phyloP scores from a whole-genome alignment of 306 rosid genomes.

The Abrus pulchellus region DNA sequence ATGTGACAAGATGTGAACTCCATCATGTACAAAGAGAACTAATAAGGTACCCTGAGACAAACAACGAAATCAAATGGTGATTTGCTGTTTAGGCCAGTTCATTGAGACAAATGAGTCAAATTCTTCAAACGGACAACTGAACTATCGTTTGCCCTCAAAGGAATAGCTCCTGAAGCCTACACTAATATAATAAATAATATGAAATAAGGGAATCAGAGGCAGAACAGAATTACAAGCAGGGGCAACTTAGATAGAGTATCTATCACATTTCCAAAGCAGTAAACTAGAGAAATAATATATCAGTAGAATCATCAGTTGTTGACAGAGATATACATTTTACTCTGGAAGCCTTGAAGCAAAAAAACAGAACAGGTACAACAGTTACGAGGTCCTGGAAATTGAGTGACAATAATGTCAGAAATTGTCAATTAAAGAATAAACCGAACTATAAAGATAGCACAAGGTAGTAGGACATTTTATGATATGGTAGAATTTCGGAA shows the following conservation, averaged over 20 bases:
- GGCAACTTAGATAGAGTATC: slow-evolving; percentile 13
- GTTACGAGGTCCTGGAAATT: slow-evolving; percentile 40
- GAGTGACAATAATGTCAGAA: slow-evolving; percentile 34
- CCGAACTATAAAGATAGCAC: slow-evolving; percentile 4
- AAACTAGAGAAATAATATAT: slow-evolving; percentile 42
- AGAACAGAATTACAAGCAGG: slow-evolving; percentile 29
- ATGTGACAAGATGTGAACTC: slow-evolving; percentile 27
- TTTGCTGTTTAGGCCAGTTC: slow-evolving; percentile 24
- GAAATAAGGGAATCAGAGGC: slow-evolving; percentile 34
- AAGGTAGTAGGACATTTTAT: slow-evolving; percentile 3
- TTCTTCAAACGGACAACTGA: slow-evolving; percentile 35
- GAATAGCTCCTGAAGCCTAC: slow-evolving; percentile 40
- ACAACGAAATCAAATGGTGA: slow-evolving; percentile 28
- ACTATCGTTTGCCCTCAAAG: slow-evolving; percentile 26
- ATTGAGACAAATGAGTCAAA: slow-evolving; percentile 20
- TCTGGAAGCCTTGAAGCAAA: slow-evolving; percentile 38
- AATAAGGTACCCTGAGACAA: slow-evolving; percentile 6
- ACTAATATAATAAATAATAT: slow-evolving; percentile 3
- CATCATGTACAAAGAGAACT: slow-evolving; percentile 14
- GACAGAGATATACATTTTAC: slow-evolving; percentile 41
- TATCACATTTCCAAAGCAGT: neutral
- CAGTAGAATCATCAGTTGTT: slow-evolving; percentile 17
- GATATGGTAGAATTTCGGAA: slow-evolving; percentile 3
- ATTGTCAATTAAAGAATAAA: slow-evolving; percentile 9
- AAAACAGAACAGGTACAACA: slow-evolving; percentile 3